These are phyloP conservation scores for Piper betle DNA, from an alignment of 164 flowering plant genomes.

Conservation along the genomic window DNA sequence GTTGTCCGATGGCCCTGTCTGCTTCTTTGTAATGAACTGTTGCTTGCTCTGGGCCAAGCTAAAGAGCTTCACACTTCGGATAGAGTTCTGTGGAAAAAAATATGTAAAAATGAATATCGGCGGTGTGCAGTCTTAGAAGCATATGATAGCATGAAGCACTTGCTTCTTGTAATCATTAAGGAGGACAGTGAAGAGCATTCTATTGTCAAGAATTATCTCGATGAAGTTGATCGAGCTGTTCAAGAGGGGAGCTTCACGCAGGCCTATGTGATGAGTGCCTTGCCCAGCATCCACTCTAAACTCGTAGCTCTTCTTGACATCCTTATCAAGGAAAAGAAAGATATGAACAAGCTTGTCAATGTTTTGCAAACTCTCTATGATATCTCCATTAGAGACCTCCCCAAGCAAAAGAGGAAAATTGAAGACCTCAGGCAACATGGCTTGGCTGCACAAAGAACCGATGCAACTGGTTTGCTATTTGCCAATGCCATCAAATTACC, in stretches of 20 bases:
- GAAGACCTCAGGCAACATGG: constrained; percentile 41
- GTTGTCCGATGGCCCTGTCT: constrained; percentile 95
- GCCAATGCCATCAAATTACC: constrained; percentile 65
- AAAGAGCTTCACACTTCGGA: constrained; percentile 46
- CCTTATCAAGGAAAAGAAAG: constrained; percentile 32
- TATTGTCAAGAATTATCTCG: constrained; percentile 41
- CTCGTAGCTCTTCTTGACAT: constrained; percentile 44
- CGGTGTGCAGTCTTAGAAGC: constrained; percentile 84
- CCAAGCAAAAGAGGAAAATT: constrained; percentile 31
- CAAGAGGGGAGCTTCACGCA: constrained; percentile 38
- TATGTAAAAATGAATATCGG: constrained; percentile 70
- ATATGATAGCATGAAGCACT: constrained; percentile 59
- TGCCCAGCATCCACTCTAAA: constrained; percentile 47
- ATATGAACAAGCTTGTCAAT: constrained; percentile 37
- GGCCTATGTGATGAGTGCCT: constrained; percentile 24
- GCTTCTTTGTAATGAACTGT: constrained; percentile 79
- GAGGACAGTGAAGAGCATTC: constrained; percentile 44
- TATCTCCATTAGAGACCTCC: constrained; percentile 48
- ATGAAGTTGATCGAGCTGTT: constrained; percentile 42
- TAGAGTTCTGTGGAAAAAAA: constrained; percentile 48
- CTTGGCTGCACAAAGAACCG: constrained; percentile 28
- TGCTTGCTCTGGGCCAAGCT: constrained; percentile 79
- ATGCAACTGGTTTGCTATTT: constrained; percentile 39
- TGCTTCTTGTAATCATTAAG: constrained; percentile 47
- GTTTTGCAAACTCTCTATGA: constrained; percentile 77